A percentile compares a stretch with the other conserved stretches of the same genome.
Evolutionary conservation across 192 early-diverging fungal genomes (phyloP).

Genomic region (Linnemannia hyalina): DNA sequence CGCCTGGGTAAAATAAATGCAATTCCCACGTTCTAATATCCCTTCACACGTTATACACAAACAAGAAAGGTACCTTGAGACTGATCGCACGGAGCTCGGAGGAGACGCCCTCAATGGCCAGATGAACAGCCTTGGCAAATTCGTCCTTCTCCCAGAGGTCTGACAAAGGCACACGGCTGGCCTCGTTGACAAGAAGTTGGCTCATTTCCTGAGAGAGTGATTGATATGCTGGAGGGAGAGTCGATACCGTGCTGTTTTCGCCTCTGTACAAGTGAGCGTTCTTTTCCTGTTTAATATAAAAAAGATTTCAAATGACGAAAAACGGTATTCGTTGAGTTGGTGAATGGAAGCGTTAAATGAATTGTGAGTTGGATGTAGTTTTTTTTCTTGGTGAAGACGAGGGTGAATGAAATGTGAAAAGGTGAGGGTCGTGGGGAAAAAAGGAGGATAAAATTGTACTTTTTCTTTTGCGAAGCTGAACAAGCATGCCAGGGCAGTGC

Average conservation of each 20-base stretch:
- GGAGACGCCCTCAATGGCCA: constrained; percentile 55
- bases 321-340: neutral
- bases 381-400: neutral
- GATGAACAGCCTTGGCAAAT: constrained; percentile 39
- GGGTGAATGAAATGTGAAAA: neutral
- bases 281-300: constrained; percentile 29
- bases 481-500: neutral
- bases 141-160: constrained; percentile 44
- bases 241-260: neutral
- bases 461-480: neutral
- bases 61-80: constrained; percentile 48
- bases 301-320: neutral
- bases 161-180: neutral
- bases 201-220: constrained; percentile 26
- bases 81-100: constrained; percentile 60
- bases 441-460: neutral
- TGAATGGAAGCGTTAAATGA: neutral
- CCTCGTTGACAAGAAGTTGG: neutral
- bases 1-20: too few relatives aligned
- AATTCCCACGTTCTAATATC: too few relatives aligned
- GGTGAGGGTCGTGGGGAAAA: neutral
- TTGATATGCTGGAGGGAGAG: constrained; percentile 41
- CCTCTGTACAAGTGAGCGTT: constrained; percentile 8
- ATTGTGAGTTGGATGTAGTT: neutral
- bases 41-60: neutral